Percentiles rank a stretch among this genome's conserved stretches.
These are phyloP conservation scores for Talaromyces sp. DNA, from an alignment of 2,329 filamentous ascomycete genomes.

Conservation along the genomic window DNA sequence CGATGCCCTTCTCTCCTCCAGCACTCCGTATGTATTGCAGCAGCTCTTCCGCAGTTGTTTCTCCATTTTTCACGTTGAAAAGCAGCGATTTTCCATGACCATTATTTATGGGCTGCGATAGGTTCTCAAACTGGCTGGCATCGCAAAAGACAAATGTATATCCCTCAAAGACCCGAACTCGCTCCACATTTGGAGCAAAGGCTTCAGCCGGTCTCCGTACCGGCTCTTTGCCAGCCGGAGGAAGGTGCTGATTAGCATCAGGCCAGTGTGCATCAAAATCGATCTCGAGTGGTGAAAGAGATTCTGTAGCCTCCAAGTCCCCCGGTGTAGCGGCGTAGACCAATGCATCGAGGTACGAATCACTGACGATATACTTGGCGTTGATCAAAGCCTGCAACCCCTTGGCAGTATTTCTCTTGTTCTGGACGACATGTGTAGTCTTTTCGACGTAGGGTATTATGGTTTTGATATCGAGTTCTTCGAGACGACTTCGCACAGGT, in stretches of 20 bases:
- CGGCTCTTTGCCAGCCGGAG: slow-evolving; percentile 72
- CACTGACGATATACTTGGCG: slow-evolving; percentile 71
- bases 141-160: slow-evolving; percentile 89
- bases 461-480: slow-evolving; percentile 86
- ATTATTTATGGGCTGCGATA: slow-evolving; percentile 70
- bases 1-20: slow-evolving; percentile 69
- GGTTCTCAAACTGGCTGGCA: slow-evolving; percentile 67
- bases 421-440: slow-evolving; percentile 85
- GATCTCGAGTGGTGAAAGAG: slow-evolving; percentile 62
- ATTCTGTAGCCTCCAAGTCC: slow-evolving; percentile 50
- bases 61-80: slow-evolving; percentile 57
- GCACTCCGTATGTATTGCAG: slow-evolving; percentile 71
- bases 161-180: slow-evolving; percentile 73
- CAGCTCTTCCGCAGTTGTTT: slow-evolving; percentile 71
- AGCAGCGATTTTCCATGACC: slow-evolving; percentile 79
- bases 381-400: slow-evolving; percentile 83
- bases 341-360: slow-evolving; percentile 70
- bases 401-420: slow-evolving; percentile 84
- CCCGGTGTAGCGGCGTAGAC: slow-evolving; percentile 55
- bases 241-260: slow-evolving; percentile 66
- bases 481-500: slow-evolving; percentile 62
- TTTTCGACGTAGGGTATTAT: slow-evolving; percentile 66
- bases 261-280: slow-evolving; percentile 83
- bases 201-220: slow-evolving; percentile 63
- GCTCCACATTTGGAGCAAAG: slow-evolving; percentile 65